phyloP scores from a whole-genome alignment of 768 basidiomycete genomes.

The Cystobasidium onofrii region DNA sequence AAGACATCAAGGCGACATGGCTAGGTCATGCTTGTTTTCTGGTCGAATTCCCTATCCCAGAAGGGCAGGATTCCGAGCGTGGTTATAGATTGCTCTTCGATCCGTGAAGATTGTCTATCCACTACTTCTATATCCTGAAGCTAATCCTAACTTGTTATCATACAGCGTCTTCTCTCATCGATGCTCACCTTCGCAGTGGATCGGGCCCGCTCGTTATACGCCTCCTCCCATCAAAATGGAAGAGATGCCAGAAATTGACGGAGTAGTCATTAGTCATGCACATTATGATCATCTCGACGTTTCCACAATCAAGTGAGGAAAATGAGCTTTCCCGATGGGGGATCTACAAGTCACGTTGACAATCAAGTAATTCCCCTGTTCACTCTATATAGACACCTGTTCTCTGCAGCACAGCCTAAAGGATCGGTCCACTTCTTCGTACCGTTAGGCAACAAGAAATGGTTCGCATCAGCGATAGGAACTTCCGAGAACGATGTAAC shows the following conservation, averaged over 20 bases:
- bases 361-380: too few species aligned
- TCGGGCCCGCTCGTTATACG: conserved; percentile 35
- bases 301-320: conserved; percentile 34
- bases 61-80: conserved; percentile 8
- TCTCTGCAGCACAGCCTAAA: conserved; percentile 40
- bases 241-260: conserved; percentile 58
- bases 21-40: conserved; percentile 46
- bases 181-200: conserved; percentile 42
- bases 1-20: conserved; percentile 32
- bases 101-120: conserved; percentile 33
- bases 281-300: conserved; percentile 45
- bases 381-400: neutral
- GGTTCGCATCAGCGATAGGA: conserved; percentile 47
- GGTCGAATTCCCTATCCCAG: conserved; percentile 44
- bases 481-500: conserved; percentile 49
- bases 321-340: too few species aligned
- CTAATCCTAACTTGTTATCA: neutral
- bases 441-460: conserved; percentile 53
- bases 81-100: conserved; percentile 46
- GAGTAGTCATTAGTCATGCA: conserved; percentile 56
- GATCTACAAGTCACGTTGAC: too few species aligned
- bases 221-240: conserved; percentile 52
- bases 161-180: conserved; percentile 43
- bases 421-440: conserved; percentile 54
- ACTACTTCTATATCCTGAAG: neutral